Evolutionary conservation across 73 alveolate species (phyloP).

Genomic region (Breviolum minutum): DNA sequence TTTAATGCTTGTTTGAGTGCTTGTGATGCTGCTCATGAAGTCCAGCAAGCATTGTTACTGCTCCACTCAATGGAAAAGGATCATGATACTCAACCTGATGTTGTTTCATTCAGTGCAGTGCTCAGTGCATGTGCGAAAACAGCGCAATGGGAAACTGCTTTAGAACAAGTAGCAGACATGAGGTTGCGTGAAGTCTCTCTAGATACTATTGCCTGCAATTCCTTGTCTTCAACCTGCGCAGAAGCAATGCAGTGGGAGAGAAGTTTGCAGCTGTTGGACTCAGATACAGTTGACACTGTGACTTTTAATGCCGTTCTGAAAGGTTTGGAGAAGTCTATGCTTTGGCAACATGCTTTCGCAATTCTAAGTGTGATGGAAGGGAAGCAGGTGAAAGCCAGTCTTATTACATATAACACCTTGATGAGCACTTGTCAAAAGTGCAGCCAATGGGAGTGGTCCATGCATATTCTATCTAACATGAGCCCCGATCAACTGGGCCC

Average conservation of each 20-base stretch:
- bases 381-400: background rate
- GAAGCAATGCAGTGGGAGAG: conserved; percentile 31
- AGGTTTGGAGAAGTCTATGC: conserved; percentile 38
- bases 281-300: background rate
- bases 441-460: conserved; percentile 20
- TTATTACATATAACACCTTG: conserved; percentile 24
- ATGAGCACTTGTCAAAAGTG: conserved; percentile 46
- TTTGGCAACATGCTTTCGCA: background rate
- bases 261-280: background rate
- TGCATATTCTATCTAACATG: background rate
- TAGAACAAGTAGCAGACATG: background rate
- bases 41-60: background rate
- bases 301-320: conserved; percentile 20
- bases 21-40: background rate
- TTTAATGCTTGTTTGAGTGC: conserved; percentile 24
- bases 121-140: conserved; percentile 34
- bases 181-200: background rate
- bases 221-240: background rate
- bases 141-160: conserved; percentile 25
- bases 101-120: conserved; percentile 23
- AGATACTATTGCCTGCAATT: conserved; percentile 10
- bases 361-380: background rate
- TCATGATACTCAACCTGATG: conserved; percentile 9
- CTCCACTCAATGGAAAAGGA: background rate
- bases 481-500: background rate